These are phyloP conservation scores for Babesia ovata DNA, from an alignment of 169 alveolate species.

Conservation along the genomic window DNA sequence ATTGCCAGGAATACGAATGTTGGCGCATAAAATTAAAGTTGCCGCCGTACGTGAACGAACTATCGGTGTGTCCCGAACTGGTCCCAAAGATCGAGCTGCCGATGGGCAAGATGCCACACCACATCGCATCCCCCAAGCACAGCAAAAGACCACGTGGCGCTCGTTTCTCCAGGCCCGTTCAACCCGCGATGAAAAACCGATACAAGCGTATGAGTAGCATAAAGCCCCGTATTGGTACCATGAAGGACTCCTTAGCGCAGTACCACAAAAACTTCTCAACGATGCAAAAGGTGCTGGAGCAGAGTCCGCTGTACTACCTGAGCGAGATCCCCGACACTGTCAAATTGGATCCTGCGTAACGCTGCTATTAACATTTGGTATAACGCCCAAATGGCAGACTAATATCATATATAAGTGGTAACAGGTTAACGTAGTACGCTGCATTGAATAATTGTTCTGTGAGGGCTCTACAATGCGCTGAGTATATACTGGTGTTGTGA, in stretches of 20 bases:
- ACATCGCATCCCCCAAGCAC: constrained; percentile 6
- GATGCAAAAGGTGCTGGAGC: constrained; percentile 9
- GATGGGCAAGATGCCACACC: constrained; percentile 24
- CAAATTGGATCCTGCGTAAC: too few relatives aligned
- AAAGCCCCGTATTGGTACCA: constrained; percentile 41
- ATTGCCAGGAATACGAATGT: constrained; percentile 47
- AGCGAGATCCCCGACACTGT: background rate
- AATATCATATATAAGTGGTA: too few relatives aligned
- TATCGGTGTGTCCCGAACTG: background rate
- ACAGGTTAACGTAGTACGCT: background rate
- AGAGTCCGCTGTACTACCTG: constrained; percentile 22
- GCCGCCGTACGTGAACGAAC: constrained; percentile 59
- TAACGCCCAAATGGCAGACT: too few relatives aligned
- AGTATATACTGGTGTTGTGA: constrained; percentile 17
- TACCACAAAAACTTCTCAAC: constrained; percentile 11
- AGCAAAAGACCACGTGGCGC: background rate
- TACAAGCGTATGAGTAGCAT: constrained; percentile 9
- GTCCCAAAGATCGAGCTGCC: background rate
- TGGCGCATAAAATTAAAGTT: constrained; percentile 56
- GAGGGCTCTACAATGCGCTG: background rate
- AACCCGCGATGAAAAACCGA: constrained; percentile 7
- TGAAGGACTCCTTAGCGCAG: constrained; percentile 22
- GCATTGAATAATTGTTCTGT: background rate
- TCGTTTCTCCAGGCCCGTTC: background rate
- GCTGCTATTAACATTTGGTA: too few relatives aligned